Evolutionary conservation across 2,329 filamentous ascomycete genomes (phyloP), one percentile per base, ranked within the genome.

Genomic region (Hypomyces perniciosus): DNA sequence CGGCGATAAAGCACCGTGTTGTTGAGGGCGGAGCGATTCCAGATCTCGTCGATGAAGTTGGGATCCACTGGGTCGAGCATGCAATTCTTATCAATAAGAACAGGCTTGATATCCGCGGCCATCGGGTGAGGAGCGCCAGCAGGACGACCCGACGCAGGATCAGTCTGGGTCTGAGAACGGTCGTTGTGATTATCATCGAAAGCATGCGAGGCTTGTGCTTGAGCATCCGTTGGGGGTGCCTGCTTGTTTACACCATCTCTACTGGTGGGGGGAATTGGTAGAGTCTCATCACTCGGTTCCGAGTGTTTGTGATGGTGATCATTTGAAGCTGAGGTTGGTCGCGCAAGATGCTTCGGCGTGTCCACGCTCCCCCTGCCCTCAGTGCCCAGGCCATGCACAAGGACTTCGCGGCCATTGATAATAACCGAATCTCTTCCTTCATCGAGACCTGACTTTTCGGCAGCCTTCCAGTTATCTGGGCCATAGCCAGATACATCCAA

Each of bases 1-100:
- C 87, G 83, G 31, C 93, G 86, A 72, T 88, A 99, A 44, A 99
- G 80, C 65, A 90, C 92, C 3, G 93, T 99, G 66, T 99, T 99
- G 73, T 97, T 97, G 56, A 87, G 84, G 1, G 93, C 93, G 48
- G 90, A 84, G 13, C 83, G 79, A 57, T 86, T 84, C 95, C 95
- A 99, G 2, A 89, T 84, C 55, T 95, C 88, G 42, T 93, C 81
- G 65, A 89, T 88, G 69, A 99, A 99, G 1, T 78, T 73, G 48
- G 89, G 79, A 52, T 85, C 84, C 38, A 99, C 71, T 0, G 95
- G 93, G 68, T 99, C 93, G 12, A 79, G 81, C 90, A 99, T 99
- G 70, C 92, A 97, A 65, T 97, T 88, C 60, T 91, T 88, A 56
- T 89, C 83, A 28, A 99, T 80, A 33, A 80, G 73, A 0, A 90